phyloP scores from a whole-genome alignment of 2,329 filamentous ascomycete genomes.

The Sclerotinia minor region DNA sequence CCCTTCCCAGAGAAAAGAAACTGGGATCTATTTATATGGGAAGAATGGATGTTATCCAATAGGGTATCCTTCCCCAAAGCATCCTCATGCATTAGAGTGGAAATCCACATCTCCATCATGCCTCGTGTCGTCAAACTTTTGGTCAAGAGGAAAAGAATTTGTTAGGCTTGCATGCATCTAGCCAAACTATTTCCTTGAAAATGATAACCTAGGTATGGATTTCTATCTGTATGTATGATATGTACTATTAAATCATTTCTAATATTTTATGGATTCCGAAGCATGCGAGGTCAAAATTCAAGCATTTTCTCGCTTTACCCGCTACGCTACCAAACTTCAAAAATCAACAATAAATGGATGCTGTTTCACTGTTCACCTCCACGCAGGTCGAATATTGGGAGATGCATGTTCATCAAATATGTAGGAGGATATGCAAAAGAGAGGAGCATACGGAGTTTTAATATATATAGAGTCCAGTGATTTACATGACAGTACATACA shows the following conservation, averaged over 20 bases:
- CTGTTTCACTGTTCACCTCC: neutral
- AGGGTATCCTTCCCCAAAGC: conserved; percentile 11
- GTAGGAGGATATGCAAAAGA: neutral
- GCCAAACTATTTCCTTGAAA: conserved; percentile 19
- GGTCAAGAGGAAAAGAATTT: conserved; percentile 7
- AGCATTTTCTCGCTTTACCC: neutral
- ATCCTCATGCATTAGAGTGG: conserved; percentile 14
- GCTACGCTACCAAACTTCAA: neutral
- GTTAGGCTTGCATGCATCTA: conserved; percentile 22
- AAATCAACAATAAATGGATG: no score
- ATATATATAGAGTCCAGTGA: conserved; percentile 14
- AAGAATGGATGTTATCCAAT: neutral
- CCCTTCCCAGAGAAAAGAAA: neutral
- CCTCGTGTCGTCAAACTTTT: conserved; percentile 25
- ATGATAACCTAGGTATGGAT: neutral
- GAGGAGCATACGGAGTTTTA: conserved; percentile 3
- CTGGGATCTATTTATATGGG: neutral
- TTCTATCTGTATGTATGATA: no score
- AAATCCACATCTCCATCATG: conserved; percentile 14
- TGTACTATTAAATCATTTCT: conserved; percentile 22
- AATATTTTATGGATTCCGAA: conserved; percentile 3
- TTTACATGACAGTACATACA: conserved; percentile 8
- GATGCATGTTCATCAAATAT: neutral
- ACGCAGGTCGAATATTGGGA: conserved; percentile 1
- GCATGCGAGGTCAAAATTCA: conserved; percentile 11